Conservation (phyloP, 495 filamentous ascomycete species). For the Podospora anserina region DNA sequence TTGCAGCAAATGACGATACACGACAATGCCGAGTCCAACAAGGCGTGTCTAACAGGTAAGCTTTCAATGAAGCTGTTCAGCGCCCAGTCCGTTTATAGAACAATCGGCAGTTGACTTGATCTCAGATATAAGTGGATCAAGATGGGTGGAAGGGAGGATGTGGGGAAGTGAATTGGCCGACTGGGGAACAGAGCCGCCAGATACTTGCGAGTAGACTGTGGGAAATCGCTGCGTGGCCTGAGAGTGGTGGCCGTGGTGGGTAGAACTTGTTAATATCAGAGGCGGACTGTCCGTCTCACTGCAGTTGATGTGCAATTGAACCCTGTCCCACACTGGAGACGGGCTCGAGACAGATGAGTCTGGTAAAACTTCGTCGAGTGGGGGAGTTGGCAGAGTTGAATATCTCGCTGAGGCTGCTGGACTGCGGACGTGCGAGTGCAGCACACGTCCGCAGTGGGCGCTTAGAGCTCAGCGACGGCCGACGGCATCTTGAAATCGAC, state of each 20-base stretch:
- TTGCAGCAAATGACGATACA: conserved; percentile 11
- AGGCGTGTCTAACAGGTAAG: background rate
- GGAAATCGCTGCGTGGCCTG: background rate
- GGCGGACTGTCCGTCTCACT: conserved; percentile 30
- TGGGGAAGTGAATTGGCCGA: background rate
- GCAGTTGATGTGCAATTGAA: conserved; percentile 16
- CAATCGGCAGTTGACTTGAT: background rate
- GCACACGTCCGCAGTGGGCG: conserved; percentile 70
- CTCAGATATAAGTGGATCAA: background rate
- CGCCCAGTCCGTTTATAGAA: conserved; percentile 11
- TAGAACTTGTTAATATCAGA: conserved; percentile 33
- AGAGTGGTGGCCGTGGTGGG: background rate
- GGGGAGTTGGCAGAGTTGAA: conserved; percentile 57
- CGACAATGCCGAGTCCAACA: background rate
- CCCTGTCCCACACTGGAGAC: conserved; percentile 17
- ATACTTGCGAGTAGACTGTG: background rate
- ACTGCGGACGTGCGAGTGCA: conserved; percentile 54
- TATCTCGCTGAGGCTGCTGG: conserved; percentile 80
- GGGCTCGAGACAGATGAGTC: conserved; percentile 45
- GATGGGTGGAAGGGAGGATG: background rate
- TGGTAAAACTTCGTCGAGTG: conserved; percentile 70
- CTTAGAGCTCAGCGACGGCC: conserved; percentile 95
- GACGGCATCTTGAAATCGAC: conserved; percentile 76
- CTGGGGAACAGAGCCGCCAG: background rate
- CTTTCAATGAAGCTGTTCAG: background rate